These are phyloP conservation scores for Diplotaxis tenuifolia DNA, from an alignment of 345 rosid genomes.

Conservation along the genomic window DNA sequence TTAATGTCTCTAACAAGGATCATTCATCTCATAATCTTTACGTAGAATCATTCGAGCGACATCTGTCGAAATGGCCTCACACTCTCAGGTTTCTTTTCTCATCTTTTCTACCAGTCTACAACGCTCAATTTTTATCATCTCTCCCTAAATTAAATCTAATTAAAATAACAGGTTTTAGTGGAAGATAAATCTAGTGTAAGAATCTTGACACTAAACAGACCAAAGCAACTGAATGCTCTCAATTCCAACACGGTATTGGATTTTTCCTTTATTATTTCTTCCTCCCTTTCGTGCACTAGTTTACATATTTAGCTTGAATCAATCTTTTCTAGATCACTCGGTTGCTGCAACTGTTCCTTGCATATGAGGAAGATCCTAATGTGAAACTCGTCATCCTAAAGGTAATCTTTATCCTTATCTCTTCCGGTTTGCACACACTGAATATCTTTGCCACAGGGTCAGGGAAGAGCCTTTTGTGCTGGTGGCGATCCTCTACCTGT, in stretches of 20 bases:
- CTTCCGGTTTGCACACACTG: background rate
- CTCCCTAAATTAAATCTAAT: background rate
- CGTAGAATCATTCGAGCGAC: background rate
- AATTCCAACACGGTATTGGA: slow-evolving; percentile 52
- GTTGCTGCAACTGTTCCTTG: slow-evolving; percentile 54
- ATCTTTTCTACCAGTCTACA: background rate
- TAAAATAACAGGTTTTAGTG: slow-evolving; percentile 58
- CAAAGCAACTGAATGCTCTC: slow-evolving; percentile 72
- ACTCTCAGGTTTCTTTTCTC: slow-evolving; percentile 22
- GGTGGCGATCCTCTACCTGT: slow-evolving; percentile 78
- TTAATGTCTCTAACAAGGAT: background rate
- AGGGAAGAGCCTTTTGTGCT: slow-evolving; percentile 80
- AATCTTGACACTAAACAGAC: slow-evolving; percentile 61
- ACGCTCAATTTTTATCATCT: background rate
- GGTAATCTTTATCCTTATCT: slow-evolving; percentile 40
- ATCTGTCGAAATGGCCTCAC: slow-evolving; percentile 7
- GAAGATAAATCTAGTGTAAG: slow-evolving; percentile 52
- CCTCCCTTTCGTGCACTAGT: background rate
- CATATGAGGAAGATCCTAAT: slow-evolving; percentile 54
- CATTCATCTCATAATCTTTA: background rate
- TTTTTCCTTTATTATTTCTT: background rate
- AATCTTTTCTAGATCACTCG: slow-evolving; percentile 47
- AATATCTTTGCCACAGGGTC: slow-evolving; percentile 45
- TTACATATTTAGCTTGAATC: slow-evolving; percentile 1
- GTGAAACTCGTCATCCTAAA: slow-evolving; percentile 70